Conservation (phyloP, 176 grass and related monocot genomes). For the Luzula sylvatica region DNA sequence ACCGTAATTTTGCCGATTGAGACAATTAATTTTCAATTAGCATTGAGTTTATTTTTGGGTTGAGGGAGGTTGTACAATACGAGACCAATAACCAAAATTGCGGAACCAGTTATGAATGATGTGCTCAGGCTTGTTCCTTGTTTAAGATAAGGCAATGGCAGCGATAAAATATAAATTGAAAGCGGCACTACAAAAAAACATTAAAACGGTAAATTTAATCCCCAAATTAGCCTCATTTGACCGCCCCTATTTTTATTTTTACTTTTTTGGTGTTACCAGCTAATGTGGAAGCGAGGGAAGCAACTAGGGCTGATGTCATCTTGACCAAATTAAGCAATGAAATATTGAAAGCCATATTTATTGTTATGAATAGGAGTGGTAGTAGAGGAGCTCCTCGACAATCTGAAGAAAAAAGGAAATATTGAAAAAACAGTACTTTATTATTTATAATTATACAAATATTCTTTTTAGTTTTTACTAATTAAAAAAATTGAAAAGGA, state of each 20-base stretch:
- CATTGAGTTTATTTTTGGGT: conserved; percentile 26
- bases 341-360: conserved; percentile 96
- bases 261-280: conserved; percentile 42
- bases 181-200: conserved; percentile 47
- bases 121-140: conserved; percentile 47
- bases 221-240: not conserved
- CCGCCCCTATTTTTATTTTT: not conserved
- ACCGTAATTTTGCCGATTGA: no score
- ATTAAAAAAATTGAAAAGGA: no score
- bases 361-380: conserved; percentile 61
- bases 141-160: conserved; percentile 63
- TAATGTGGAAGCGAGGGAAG: conserved; percentile 67
- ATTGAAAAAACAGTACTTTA: not conserved
- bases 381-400: conserved; percentile 72
- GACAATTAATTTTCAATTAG: conserved; percentile 25
- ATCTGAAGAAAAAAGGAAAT: conserved; percentile 57
- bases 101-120: conserved; percentile 46
- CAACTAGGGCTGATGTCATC: conserved; percentile 81
- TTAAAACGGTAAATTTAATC: conserved; percentile 2
- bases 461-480: no score
- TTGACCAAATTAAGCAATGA: conserved; percentile 81
- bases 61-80: conserved; percentile 64
- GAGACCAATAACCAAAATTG: conserved; percentile 60
- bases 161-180: conserved; percentile 59
- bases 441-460: not conserved